Evolutionary conservation across 441 rosid genomes (phyloP).

Genomic region (Pelargonium cotyledonis): DNA sequence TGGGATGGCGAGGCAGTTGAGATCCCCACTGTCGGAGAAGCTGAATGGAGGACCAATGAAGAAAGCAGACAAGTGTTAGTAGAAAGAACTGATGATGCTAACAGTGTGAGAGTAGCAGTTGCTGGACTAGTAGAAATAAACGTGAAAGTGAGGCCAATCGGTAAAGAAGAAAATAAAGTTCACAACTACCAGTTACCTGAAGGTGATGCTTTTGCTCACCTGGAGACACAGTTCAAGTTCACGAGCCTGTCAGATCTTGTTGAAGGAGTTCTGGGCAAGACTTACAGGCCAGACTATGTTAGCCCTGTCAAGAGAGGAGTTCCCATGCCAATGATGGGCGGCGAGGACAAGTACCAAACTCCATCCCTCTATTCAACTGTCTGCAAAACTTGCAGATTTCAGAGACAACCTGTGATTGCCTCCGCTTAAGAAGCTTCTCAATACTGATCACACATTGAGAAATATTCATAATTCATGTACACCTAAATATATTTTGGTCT

Average conservation of each 20-base stretch:
- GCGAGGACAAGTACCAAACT: slow-evolving; percentile 76
- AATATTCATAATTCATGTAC: slow-evolving; percentile 2
- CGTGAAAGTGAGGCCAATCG: slow-evolving; percentile 59
- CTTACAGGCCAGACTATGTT: slow-evolving; percentile 62
- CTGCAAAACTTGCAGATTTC: slow-evolving; percentile 65
- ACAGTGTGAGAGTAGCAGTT: slow-evolving; percentile 48
- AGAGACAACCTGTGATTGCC: slow-evolving; percentile 32
- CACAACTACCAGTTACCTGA: slow-evolving; percentile 67
- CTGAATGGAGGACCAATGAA: slow-evolving; percentile 41
- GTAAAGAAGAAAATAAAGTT: slow-evolving; percentile 56
- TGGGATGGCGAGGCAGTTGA: slow-evolving; percentile 38
- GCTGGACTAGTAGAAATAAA: slow-evolving; percentile 50
- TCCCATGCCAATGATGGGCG: slow-evolving; percentile 84
- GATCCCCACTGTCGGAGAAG: slow-evolving; percentile 43
- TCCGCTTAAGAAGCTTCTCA: slow-evolving; percentile 24
- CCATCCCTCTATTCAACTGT: slow-evolving; percentile 51
- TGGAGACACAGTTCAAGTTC: slow-evolving; percentile 80
- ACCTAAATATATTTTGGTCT: slow-evolving; percentile 3
- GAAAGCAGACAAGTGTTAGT: slow-evolving; percentile 35
- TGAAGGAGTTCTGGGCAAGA: slow-evolving; percentile 81
- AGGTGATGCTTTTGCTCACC: slow-evolving; percentile 68
- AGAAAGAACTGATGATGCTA: slow-evolving; percentile 65
- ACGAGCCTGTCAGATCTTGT: slow-evolving; percentile 42
- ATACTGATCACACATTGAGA: slow-evolving; percentile 15
- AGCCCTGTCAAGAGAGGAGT: slow-evolving; percentile 72